These are phyloP conservation scores for Apiospora pterosperma DNA, from an alignment of 2,329 filamentous ascomycete species.

Conservation along the genomic window DNA sequence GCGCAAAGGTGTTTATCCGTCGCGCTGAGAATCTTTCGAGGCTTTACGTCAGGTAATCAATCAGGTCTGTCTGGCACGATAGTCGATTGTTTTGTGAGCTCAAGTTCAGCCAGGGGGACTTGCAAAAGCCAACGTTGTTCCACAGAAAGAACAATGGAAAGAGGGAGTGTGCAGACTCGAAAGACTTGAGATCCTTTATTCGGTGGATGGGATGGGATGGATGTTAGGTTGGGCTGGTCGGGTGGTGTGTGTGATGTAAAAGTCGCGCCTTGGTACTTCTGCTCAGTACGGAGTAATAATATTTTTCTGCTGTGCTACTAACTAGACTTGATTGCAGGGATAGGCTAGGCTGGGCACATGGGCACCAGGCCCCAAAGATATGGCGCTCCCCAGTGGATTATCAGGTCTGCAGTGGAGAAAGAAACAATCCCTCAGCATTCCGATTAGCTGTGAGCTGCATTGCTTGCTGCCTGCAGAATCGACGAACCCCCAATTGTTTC, in stretches of 20 bases:
- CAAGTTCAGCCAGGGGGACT: not conserved
- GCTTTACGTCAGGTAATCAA: not conserved
- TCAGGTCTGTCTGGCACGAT: not conserved
- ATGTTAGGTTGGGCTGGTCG: not conserved
- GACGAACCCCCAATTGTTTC: not conserved
- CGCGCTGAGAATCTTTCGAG: slow-evolving; percentile 1
- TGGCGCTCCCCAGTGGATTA: not conserved
- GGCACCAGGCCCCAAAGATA: not conserved
- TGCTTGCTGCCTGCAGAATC: not conserved
- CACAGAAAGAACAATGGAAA: not conserved
- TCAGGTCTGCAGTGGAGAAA: not conserved
- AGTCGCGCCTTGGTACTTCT: not conserved
- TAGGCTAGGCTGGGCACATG: not conserved
- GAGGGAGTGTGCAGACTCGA: not conserved
- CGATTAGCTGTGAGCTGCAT: no score
- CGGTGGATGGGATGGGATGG: not conserved
- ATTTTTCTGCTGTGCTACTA: not conserved
- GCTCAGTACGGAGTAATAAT: no score
- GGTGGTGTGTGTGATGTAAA: not conserved
- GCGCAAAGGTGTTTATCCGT: not conserved
- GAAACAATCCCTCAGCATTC: not conserved
- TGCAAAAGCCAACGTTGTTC: not conserved
- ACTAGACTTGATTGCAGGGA: not conserved
- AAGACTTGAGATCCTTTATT: not conserved
- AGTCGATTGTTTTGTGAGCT: not conserved